Percentiles rank a stretch among this genome's conserved stretches.
Evolutionary conservation across 2,329 filamentous ascomycete species (phyloP).

Genomic region (Diplodia seriata): DNA sequence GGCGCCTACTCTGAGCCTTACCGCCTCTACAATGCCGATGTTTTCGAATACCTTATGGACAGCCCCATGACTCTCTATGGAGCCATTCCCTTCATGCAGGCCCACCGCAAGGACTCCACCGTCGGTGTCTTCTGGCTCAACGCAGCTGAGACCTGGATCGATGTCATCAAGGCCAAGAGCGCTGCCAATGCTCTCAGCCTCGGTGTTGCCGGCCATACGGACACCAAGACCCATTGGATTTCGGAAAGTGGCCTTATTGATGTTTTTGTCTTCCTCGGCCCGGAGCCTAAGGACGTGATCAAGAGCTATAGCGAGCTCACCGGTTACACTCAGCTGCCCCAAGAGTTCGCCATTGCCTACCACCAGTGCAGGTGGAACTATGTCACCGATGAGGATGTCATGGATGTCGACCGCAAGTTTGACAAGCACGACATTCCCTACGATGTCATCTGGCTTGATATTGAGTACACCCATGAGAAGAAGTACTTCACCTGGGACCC

Average conservation of each 20-base stretch:
- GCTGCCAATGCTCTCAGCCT: constrained; percentile 78
- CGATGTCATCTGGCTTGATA: constrained; percentile 98
- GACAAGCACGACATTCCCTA: constrained; percentile 95
- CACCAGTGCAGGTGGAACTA: constrained; percentile 99
- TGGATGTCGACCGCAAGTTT: constrained; percentile 94
- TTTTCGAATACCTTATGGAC: constrained; percentile 96
- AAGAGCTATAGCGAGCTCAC: constrained; percentile 88
- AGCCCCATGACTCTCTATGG: constrained; percentile 99
- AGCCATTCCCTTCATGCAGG: constrained; percentile 97
- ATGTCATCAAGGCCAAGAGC: constrained; percentile 82
- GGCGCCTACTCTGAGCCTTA: constrained; percentile 90
- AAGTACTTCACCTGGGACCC: constrained; percentile 99
- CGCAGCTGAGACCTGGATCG: constrained; percentile 95
- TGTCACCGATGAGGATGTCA: constrained; percentile 94
- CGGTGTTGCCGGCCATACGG: constrained; percentile 70
- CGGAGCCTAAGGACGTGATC: constrained; percentile 80
- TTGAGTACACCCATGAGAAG: constrained; percentile 95
- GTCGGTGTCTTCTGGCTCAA: constrained; percentile 98
- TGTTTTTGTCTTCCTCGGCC: constrained; percentile 92
- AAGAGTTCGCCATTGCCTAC: constrained; percentile 90
- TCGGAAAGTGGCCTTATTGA: constrained; percentile 91
- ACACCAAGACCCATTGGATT: constrained; percentile 94
- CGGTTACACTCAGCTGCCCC: constrained; percentile 87
- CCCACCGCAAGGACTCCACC: constrained; percentile 89
- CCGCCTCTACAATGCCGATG: constrained; percentile 92